Base-by-base conservation (phyloP, 345 rosid species). In the Cardiospermum halicacabum region DNA sequence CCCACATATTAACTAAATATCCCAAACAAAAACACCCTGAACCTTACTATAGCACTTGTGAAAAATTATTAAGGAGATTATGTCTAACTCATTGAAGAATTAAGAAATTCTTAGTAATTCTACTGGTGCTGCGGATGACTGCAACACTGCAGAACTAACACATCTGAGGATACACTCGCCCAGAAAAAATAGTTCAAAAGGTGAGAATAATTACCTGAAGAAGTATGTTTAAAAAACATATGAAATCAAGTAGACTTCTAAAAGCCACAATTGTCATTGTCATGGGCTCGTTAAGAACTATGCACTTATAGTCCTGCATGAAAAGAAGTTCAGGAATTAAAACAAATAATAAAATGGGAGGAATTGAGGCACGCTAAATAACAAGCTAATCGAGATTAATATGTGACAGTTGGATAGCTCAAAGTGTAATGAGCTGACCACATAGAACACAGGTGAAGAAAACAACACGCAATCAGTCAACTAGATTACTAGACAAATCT, bases 171-270 rank as follows among this genome's bases (percentile, higher is more conserved):
- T 7, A 12, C 19, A 36, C 61, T 60, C 13, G 50, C 16, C 21
- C 15, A 49, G 59, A 62, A 28, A 25, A 63, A 53, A 25, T 25
- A 32, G 10, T 30, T 18, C 24, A 63, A 27, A 16, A 30, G 49
- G 45, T 53, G 56, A 21, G 22, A 26, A 71, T 26, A 30, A 49
- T 40, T 27, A 93, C 97, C 97, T 90, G 94, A 77, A 93, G 91
- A 69, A 90, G 78, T 51, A 93, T 86, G 82, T 90, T 77, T 31
- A 86, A 56, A 11, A 84, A 58, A 84, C 79, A 90, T 11, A 90
- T 67, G 69, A 82, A 45, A 78, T 93, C 98, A 3, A 86, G 86
- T 57, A 84, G 0, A 74, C 78, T 85, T 71, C 96, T 80, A 11
- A 85, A 63, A 64, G 56, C 61, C 64, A 85, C 84, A 53, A 90